Evolutionary conservation across 1,284 basidiomycete genomes (phyloP), one percentile per base, ranked within the genome.

Genomic region (Irpex sp.): DNA sequence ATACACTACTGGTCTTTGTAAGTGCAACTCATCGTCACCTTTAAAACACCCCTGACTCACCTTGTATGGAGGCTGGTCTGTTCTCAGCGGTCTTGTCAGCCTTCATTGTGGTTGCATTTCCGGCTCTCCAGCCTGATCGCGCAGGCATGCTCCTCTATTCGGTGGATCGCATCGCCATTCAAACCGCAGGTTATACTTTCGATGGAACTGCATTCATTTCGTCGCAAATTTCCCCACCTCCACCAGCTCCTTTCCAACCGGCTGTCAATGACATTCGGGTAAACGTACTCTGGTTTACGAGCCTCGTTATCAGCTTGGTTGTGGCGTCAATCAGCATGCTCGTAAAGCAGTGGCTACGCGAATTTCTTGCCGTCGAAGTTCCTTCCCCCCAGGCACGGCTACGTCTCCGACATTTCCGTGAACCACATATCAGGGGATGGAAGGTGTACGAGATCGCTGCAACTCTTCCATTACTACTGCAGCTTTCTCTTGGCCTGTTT

Each of bases 311-410:
- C 5, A 61, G 60, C 54, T 50, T 61, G n/a, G 54, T 46, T 21
- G 54, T 43, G 2, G 60, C 60, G 19, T 61, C 60, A 6, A n/a
- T 61, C 19, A 26, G 53, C 4, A 61, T 61, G 21, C 43, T 61
- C 31, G 60, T 61, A 31, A 61, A 61, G 43, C 53, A 56, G n/a
- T 61, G 60, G 60, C 51, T 61, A 7, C 35, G 60, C 2, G 60
- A 56, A 31, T 61, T 56, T n/a, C 51, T 61, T n/a, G 51, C 60
- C 5, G 7, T 33, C 11, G 60, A 56, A 8, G 11, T n/a, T 26
- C 13, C 39, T 2, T 36, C 60, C 5, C 60, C 60, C 1, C 53
- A 35, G 21, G 60, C 26, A 11, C 60, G 39, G 8, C 15, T 61
- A 5, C 60, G 60, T 6, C n/a, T 46, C 6, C 35, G 53, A 1